phyloP scores from a whole-genome alignment of 2,329 filamentous ascomycete species.

The Onygenales sp. region DNA sequence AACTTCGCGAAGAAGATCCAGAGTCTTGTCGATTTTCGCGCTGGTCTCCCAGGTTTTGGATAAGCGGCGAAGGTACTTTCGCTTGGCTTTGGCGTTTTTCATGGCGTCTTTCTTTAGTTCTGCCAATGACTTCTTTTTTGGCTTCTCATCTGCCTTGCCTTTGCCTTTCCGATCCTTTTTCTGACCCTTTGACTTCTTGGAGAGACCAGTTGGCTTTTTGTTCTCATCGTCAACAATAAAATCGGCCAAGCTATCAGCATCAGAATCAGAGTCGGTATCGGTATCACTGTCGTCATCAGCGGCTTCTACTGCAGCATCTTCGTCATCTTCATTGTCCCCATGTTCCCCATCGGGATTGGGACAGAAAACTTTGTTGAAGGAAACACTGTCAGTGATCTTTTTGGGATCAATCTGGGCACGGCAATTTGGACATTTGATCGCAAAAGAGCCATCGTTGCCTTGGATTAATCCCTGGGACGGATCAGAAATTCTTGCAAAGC shows the following conservation, averaged over 20 bases:
- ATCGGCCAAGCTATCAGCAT: slow-evolving; percentile 33
- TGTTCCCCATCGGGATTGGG: slow-evolving; percentile 35
- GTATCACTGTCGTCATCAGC: slow-evolving; percentile 26
- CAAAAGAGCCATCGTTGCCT: slow-evolving; percentile 44
- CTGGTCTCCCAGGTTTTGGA: slow-evolving; percentile 62
- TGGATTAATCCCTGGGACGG: slow-evolving; percentile 47
- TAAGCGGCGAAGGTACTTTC: slow-evolving; percentile 60
- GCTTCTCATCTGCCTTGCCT: slow-evolving; percentile 39
- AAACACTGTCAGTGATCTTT: slow-evolving; percentile 62
- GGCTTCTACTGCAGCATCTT: slow-evolving; percentile 18
- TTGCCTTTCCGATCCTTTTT: slow-evolving; percentile 26
- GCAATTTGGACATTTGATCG: slow-evolving; percentile 66
- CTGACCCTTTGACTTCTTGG: slow-evolving; percentile 29
- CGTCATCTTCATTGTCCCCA: slow-evolving; percentile 30
- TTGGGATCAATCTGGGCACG: slow-evolving; percentile 56
- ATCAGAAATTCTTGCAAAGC: slow-evolving; percentile 61
- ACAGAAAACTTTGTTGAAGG: slow-evolving; percentile 66
- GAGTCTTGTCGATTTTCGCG: slow-evolving; percentile 61
- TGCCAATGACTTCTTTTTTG: slow-evolving; percentile 44
- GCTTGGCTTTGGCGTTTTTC: slow-evolving; percentile 55
- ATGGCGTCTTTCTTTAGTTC: slow-evolving; percentile 58
- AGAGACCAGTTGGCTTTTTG: slow-evolving; percentile 6
- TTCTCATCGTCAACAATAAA: slow-evolving; percentile 44
- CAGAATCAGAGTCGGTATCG: slow-evolving; percentile 30
- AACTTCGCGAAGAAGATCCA: slow-evolving; percentile 52